These are phyloP conservation scores for Myxozyma udenii DNA, from an alignment of 805 yeast genomes.

Conservation along the genomic window DNA sequence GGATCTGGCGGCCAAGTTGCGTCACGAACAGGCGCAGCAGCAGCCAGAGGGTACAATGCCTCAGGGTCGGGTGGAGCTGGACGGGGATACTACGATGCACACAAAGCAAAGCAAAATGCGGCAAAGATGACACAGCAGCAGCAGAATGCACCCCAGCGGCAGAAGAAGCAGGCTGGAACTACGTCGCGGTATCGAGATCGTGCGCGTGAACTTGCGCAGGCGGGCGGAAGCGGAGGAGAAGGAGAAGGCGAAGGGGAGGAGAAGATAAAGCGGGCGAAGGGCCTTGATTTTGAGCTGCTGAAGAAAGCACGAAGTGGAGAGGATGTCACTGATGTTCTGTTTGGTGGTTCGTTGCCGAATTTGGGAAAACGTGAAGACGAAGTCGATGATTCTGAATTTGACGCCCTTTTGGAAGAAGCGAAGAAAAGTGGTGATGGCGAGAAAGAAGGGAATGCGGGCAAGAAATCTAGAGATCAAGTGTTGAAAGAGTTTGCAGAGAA, in stretches of 20 bases:
- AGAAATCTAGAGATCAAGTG: not conserved
- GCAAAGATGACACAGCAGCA: not conserved
- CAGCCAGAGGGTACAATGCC: no score
- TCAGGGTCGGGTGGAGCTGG: not conserved
- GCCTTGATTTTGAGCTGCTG: slow-evolving; percentile 23
- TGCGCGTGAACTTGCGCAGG: slow-evolving; percentile 20
- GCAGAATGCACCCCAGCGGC: not conserved
- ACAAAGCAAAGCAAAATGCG: not conserved
- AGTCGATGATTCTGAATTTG: not conserved
- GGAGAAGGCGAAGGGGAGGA: not conserved
- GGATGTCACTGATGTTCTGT: slow-evolving; percentile 2
- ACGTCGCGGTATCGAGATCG: slow-evolving; percentile 24
- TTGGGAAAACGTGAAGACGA: not conserved
- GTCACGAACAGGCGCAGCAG: not conserved
- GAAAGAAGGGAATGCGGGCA: not conserved
- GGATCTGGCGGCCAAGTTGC: no score
- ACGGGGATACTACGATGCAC: not conserved
- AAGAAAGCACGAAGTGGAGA: slow-evolving; percentile 13
- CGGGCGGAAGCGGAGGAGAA: slow-evolving; percentile 5
- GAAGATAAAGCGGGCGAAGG: slow-evolving; percentile 1
- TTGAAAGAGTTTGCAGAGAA: not conserved
- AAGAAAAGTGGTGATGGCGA: not conserved
- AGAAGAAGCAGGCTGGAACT: no score
- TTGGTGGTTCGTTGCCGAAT: not conserved
- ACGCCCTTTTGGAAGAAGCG: not conserved